Evolutionary conservation across 768 basidiomycete species (phyloP).

Genomic region (Zangia roseola): DNA sequence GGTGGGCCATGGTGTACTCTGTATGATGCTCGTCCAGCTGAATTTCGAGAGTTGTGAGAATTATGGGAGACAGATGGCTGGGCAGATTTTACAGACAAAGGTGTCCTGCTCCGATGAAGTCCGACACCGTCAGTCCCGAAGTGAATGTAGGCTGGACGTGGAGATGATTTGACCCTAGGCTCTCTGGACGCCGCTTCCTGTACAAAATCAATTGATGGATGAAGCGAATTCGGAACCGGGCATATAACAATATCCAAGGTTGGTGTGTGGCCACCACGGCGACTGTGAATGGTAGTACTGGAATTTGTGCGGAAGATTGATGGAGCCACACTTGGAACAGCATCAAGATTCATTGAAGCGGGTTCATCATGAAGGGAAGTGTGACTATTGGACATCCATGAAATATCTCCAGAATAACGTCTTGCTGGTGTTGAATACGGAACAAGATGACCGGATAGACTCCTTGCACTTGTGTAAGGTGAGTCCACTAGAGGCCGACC

Average conservation of each 20-base stretch:
- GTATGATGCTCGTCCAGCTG: slow-evolving; percentile 24
- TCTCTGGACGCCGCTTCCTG: neutral
- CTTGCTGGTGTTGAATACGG: slow-evolving; percentile 13
- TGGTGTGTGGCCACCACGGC: neutral
- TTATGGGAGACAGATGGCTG: slow-evolving; percentile 12
- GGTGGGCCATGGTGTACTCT: slow-evolving; percentile 18
- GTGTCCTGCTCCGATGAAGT: neutral
- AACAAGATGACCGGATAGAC: slow-evolving; percentile 19
- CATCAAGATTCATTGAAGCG: neutral
- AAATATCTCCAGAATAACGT: slow-evolving; percentile 7
- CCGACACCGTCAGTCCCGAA: neutral
- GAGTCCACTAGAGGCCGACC: slow-evolving; percentile 2
- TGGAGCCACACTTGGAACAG: neutral
- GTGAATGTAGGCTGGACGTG: neutral
- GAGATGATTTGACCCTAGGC: neutral
- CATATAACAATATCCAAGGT: neutral
- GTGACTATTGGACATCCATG: slow-evolving; percentile 10
- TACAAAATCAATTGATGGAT: neutral
- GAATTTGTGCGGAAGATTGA: slow-evolving; percentile 1
- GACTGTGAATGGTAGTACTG: neutral
- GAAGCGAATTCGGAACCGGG: neutral
- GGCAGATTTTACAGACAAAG: slow-evolving; percentile 5
- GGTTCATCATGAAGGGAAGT: slow-evolving; percentile 20
- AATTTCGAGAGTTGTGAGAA: slow-evolving; percentile 15
- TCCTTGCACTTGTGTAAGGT: slow-evolving; percentile 1